Percentiles rank a stretch among this genome's conserved stretches.
Conservation (phyloP, 352 stramenopile genomes). For the Globisporangium ultimum region DNA sequence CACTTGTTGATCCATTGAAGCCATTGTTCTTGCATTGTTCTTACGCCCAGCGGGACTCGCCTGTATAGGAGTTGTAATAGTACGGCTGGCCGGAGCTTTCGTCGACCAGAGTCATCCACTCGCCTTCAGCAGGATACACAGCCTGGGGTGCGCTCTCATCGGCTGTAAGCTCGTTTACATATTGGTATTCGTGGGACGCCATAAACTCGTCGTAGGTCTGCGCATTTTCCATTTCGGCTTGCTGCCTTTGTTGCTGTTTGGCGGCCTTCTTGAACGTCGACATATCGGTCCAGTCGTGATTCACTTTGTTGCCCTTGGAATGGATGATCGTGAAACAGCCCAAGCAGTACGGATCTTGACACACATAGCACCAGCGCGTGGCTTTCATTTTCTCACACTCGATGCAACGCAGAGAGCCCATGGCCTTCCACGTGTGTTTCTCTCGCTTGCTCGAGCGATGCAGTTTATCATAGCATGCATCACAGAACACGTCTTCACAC, state of each 20-base stretch:
- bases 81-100: slow-evolving; percentile 60
- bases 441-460: slow-evolving; percentile 68
- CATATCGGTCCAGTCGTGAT: slow-evolving; percentile 73
- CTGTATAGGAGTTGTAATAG: slow-evolving; percentile 73
- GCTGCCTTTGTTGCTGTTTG: slow-evolving; percentile 32
- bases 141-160: slow-evolving; percentile 17
- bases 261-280: slow-evolving; percentile 45
- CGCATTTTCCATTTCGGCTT: slow-evolving; percentile 34
- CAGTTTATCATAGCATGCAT: slow-evolving; percentile 73
- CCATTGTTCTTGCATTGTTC: slow-evolving; percentile 10
- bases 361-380: slow-evolving; percentile 71
- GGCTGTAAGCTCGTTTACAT: slow-evolving; percentile 47
- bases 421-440: slow-evolving; percentile 74
- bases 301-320: slow-evolving; percentile 73
- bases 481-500: slow-evolving; percentile 79
- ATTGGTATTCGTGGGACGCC: slow-evolving; percentile 74
- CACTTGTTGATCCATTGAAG: too few relatives aligned
- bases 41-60: slow-evolving; percentile 68
- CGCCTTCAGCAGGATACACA: slow-evolving; percentile 14
- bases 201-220: slow-evolving; percentile 80
- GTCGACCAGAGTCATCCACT: slow-evolving; percentile 62
- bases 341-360: slow-evolving; percentile 77
- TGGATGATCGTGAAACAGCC: slow-evolving; percentile 84
- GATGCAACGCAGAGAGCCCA: slow-evolving; percentile 72
- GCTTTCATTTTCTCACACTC: slow-evolving; percentile 86